phyloP scores from a whole-genome alignment of 257 asterid species.

The Plantago elongata region DNA sequence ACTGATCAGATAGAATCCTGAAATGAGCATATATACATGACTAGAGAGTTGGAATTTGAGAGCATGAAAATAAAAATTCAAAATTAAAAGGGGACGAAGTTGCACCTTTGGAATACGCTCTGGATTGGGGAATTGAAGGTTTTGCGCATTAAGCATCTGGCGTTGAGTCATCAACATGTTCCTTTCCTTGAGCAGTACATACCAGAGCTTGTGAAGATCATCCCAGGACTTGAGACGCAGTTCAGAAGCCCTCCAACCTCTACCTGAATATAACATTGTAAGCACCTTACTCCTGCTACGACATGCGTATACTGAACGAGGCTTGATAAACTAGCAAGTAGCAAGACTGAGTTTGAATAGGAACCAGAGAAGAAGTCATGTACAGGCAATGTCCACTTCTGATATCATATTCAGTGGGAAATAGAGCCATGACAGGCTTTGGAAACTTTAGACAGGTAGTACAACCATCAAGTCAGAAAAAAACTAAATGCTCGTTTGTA shows the following conservation, averaged over 20 bases:
- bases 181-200: slow-evolving; percentile 80
- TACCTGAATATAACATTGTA: slow-evolving; percentile 31
- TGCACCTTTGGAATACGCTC: slow-evolving; percentile 86
- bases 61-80: neutral
- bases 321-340: slow-evolving; percentile 3
- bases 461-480: too few relatives aligned
- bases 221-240: slow-evolving; percentile 96
- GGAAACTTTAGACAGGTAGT: too few relatives aligned
- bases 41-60: too few relatives aligned
- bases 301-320: slow-evolving; percentile 7
- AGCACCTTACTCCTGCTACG: slow-evolving; percentile 1
- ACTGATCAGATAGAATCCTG: too few relatives aligned
- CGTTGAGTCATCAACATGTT: slow-evolving; percentile 93
- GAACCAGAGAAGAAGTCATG: neutral
- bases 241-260: slow-evolving; percentile 93
- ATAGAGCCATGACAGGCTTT: too few relatives aligned
- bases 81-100: slow-evolving; percentile 3
- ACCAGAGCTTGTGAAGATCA: slow-evolving; percentile 91
- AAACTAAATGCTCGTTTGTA: too few relatives aligned
- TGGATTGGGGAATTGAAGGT: slow-evolving; percentile 66
- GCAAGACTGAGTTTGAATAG: slow-evolving; percentile 5
- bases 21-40: too few relatives aligned
- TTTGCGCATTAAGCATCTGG: slow-evolving; percentile 87
- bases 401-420: neutral
- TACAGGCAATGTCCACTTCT: neutral